Conservation (phyloP, 495 filamentous ascomycete species). For the Lophiostoma macrostomum region DNA sequence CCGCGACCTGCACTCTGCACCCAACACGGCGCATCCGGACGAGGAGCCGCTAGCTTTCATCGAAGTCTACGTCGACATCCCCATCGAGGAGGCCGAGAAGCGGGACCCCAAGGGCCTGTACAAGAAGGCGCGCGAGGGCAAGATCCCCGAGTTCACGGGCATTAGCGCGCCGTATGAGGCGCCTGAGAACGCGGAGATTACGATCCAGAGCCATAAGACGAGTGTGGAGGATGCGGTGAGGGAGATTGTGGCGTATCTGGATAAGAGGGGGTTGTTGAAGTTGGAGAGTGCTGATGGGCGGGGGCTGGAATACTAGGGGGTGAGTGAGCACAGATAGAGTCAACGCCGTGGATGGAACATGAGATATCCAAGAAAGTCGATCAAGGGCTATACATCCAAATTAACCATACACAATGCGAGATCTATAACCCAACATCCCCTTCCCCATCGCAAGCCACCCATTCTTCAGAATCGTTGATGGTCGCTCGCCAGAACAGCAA, state of each 20-base stretch:
- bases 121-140: slow-evolving; percentile 87
- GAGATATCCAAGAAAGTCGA: too few relatives aligned
- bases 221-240: slow-evolving; percentile 81
- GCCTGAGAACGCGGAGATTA: slow-evolving; percentile 80
- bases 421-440: too few relatives aligned
- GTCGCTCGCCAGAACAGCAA: too few relatives aligned
- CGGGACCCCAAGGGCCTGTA: slow-evolving; percentile 96
- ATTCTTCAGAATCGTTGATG: too few relatives aligned
- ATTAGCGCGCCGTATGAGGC: slow-evolving; percentile 92
- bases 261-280: slow-evolving; percentile 60
- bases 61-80: slow-evolving; percentile 87
- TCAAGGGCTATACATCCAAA: too few relatives aligned
- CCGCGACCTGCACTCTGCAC: slow-evolving; percentile 65
- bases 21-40: slow-evolving; percentile 42
- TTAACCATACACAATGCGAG: too few relatives aligned
- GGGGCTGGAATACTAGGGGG: slow-evolving; percentile 26
- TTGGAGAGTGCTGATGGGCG: slow-evolving; percentile 31
- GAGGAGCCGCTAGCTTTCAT: slow-evolving; percentile 76
- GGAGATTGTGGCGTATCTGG: slow-evolving; percentile 77
- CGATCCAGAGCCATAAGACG: slow-evolving; percentile 70
- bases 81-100: slow-evolving; percentile 85
- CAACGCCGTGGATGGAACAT: too few relatives aligned
- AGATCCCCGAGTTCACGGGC: slow-evolving; percentile 97
- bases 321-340: too few relatives aligned
- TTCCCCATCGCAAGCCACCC: too few relatives aligned